Conservation (phyloP, 495 filamentous ascomycete genomes). For the Extremus antarcticus region DNA sequence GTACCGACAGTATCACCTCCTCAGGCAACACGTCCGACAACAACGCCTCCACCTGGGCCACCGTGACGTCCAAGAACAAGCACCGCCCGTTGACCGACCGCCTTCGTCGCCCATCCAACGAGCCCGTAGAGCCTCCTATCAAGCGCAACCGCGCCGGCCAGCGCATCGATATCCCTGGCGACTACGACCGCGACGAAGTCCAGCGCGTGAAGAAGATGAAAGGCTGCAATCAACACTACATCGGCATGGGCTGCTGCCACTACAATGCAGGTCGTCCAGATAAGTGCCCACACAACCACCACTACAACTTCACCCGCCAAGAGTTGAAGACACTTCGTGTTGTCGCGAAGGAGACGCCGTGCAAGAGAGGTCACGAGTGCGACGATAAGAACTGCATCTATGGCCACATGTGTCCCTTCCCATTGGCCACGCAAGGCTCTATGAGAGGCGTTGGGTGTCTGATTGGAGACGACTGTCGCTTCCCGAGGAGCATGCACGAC, state of each 20-base stretch:
- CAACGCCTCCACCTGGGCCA: not conserved
- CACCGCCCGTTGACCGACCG: slow-evolving; percentile 6
- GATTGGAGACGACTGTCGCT: slow-evolving; percentile 27
- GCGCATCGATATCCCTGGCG: slow-evolving; percentile 51
- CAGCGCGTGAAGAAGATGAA: slow-evolving; percentile 57
- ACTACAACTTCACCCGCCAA: slow-evolving; percentile 54
- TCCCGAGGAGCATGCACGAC: slow-evolving; percentile 25
- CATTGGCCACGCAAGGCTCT: slow-evolving; percentile 9
- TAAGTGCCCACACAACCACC: slow-evolving; percentile 65
- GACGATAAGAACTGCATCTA: slow-evolving; percentile 72
- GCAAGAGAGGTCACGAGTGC: slow-evolving; percentile 61
- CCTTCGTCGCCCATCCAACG: not conserved
- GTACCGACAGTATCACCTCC: not conserved
- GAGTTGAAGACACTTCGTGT: slow-evolving; percentile 59
- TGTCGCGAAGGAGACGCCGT: slow-evolving; percentile 69
- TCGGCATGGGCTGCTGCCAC: slow-evolving; percentile 62
- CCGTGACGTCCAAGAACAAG: not conserved
- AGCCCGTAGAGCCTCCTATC: slow-evolving; percentile 40
- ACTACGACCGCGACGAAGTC: slow-evolving; percentile 48
- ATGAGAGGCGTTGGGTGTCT: slow-evolving; percentile 25
- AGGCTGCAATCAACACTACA: slow-evolving; percentile 75
- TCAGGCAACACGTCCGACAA: not conserved
- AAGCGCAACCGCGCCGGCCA: slow-evolving; percentile 67
- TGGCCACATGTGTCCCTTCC: slow-evolving; percentile 46
- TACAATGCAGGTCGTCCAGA: slow-evolving; percentile 26